Evolutionary conservation across 768 basidiomycete genomes (phyloP).

Genomic region (Tulasnella sp.): DNA sequence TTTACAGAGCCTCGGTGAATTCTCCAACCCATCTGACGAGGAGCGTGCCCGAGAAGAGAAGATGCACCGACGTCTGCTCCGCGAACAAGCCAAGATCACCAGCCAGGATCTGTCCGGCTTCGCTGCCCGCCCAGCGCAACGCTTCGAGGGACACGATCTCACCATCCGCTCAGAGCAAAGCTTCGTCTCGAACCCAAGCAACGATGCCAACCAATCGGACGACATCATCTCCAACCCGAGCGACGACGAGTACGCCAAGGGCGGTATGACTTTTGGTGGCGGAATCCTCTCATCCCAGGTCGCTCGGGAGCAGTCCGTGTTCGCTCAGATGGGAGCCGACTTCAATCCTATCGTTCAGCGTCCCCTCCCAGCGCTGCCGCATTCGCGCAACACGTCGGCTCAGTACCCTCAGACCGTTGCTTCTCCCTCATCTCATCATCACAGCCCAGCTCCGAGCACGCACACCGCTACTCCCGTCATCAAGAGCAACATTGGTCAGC

Average conservation of each 20-base stretch:
- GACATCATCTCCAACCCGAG: slow-evolving; percentile 85
- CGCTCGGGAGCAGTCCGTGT: background rate
- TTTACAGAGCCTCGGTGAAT: slow-evolving; percentile 74
- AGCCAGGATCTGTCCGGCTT: slow-evolving; percentile 75
- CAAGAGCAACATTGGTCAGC: slow-evolving; percentile 38
- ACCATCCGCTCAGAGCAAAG: slow-evolving; percentile 14
- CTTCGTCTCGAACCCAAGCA: slow-evolving; percentile 24
- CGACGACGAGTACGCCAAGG: slow-evolving; percentile 50
- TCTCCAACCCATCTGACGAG: slow-evolving; percentile 88
- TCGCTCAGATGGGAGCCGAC: slow-evolving; percentile 14
- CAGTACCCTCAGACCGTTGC: slow-evolving; percentile 55
- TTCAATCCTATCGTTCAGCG: slow-evolving; percentile 34
- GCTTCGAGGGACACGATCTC: background rate
- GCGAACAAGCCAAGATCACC: slow-evolving; percentile 34
- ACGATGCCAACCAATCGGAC: slow-evolving; percentile 34
- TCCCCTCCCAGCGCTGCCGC: slow-evolving; percentile 57
- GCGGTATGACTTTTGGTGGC: slow-evolving; percentile 11
- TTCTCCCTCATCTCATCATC: slow-evolving; percentile 14
- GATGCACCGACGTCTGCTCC: slow-evolving; percentile 56
- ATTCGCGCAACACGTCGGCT: slow-evolving; percentile 60
- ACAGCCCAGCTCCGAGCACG: slow-evolving; percentile 27
- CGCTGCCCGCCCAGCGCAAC: slow-evolving; percentile 72
- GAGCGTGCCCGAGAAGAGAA: slow-evolving; percentile 71
- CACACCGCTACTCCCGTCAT: slow-evolving; percentile 26
- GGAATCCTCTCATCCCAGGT: background rate